Percentiles rank a stretch among this genome's conserved stretches.
Evolutionary conservation across 495 filamentous ascomycete species (phyloP).

Genomic region (Neurospora intermedia): DNA sequence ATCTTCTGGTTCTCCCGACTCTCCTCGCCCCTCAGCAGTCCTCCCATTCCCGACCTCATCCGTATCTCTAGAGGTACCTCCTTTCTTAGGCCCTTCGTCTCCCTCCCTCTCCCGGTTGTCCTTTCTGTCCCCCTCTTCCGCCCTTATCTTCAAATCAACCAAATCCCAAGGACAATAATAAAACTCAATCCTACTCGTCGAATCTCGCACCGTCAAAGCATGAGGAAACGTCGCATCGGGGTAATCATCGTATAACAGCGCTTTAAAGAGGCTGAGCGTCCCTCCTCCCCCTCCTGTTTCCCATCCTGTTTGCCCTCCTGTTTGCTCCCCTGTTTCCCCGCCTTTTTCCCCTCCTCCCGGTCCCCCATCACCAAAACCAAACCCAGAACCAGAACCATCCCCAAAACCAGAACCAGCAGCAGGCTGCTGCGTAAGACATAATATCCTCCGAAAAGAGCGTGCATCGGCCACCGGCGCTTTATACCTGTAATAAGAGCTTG

Average conservation of each 20-base stretch:
- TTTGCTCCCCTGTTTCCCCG: no score
- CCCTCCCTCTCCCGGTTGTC: background rate
- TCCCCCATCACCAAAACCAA: background rate
- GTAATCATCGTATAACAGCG: constrained; percentile 2
- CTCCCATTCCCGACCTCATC: background rate
- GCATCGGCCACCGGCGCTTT: background rate
- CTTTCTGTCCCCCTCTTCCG: background rate
- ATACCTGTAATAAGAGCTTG: background rate
- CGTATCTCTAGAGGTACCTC: background rate
- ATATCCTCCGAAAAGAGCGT: background rate
- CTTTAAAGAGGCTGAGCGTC: constrained; percentile 3
- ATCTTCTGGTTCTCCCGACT: no score
- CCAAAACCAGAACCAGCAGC: background rate
- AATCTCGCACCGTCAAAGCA: constrained; percentile 4
- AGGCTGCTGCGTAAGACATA: constrained; percentile 5
- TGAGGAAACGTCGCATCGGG: constrained; percentile 1
- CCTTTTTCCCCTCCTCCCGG: background rate
- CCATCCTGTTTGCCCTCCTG: background rate
- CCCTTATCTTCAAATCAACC: background rate
- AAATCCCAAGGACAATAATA: background rate
- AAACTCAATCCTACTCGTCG: constrained; percentile 6
- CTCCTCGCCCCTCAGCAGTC: no score
- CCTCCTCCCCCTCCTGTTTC: background rate
- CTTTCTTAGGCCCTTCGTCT: no score
- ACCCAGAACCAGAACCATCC: no score